These are phyloP conservation scores for Physaria fendleri DNA, from an alignment of 345 rosid genomes.

Conservation along the genomic window DNA sequence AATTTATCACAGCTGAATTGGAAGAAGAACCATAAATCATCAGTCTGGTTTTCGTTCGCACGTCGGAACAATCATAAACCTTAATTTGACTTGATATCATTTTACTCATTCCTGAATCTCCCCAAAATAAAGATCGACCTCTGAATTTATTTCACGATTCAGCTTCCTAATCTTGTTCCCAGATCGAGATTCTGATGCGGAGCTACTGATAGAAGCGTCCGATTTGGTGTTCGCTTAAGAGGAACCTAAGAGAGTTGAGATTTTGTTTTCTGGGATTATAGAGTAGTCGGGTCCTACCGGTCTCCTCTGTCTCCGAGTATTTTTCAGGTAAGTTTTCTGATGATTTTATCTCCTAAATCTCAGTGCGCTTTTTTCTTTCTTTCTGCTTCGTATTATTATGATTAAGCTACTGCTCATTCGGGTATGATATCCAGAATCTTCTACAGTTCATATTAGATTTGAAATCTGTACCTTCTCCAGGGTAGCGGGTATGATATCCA, in stretches of 20 bases:
- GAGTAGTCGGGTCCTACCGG: slow-evolving; percentile 30
- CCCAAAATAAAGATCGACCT: neutral
- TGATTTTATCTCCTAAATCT: neutral
- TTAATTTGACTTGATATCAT: slow-evolving; percentile 26
- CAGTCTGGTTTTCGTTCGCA: slow-evolving; percentile 30
- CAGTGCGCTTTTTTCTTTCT: neutral
- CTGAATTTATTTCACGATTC: slow-evolving; percentile 1
- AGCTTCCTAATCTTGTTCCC: neutral
- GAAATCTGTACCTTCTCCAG: too few species aligned
- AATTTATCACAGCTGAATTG: neutral
- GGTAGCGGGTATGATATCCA: too few species aligned
- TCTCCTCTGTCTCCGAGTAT: slow-evolving; percentile 34
- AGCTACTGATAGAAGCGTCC: neutral
- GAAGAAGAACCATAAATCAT: neutral
- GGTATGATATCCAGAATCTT: too few species aligned
- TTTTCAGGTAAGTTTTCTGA: slow-evolving; percentile 42
- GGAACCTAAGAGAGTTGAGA: neutral
- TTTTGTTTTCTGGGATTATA: slow-evolving; percentile 23
- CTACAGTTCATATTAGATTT: too few species aligned
- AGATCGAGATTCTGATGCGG: neutral
- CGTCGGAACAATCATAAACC: slow-evolving; percentile 35
- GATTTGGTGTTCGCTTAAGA: neutral
- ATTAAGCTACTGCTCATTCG: neutral
- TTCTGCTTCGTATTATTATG: neutral
- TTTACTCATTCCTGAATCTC: slow-evolving; percentile 19